Percentiles rank a stretch among this genome's conserved stretches.
phyloP scores from a whole-genome alignment of 352 stramenopile genomes.

The Phytophthora colocasiae region DNA sequence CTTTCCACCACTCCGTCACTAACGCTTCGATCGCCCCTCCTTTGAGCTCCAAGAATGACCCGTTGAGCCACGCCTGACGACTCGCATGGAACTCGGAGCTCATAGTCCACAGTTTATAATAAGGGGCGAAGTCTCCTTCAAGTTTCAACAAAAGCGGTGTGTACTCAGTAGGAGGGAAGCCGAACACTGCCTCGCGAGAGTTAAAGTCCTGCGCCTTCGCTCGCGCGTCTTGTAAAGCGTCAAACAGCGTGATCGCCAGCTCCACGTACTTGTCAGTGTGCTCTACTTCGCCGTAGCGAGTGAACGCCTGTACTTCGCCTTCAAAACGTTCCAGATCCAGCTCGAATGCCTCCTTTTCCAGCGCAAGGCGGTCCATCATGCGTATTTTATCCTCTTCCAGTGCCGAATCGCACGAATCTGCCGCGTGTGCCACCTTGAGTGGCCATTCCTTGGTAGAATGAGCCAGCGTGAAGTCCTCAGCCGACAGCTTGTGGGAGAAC shows the following conservation, averaged over 20 bases:
- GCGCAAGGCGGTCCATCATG: slow-evolving; percentile 94
- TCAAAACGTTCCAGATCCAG: slow-evolving; percentile 90
- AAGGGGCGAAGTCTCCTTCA: slow-evolving; percentile 88
- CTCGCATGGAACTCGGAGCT: slow-evolving; percentile 94
- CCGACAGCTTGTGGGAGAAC: slow-evolving; percentile 87
- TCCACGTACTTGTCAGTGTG: slow-evolving; percentile 93
- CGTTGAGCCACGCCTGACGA: slow-evolving; percentile 92
- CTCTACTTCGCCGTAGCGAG: slow-evolving; percentile 88
- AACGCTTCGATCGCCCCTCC: slow-evolving; percentile 88
- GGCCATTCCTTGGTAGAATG: slow-evolving; percentile 92
- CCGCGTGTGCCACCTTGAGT: slow-evolving; percentile 78
- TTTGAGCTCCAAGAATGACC: slow-evolving; percentile 92
- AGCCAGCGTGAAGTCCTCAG: slow-evolving; percentile 90
- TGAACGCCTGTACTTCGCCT: slow-evolving; percentile 88
- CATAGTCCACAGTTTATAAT: slow-evolving; percentile 97
- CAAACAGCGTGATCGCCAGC: slow-evolving; percentile 85
- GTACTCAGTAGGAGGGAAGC: slow-evolving; percentile 94
- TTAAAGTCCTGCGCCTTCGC: slow-evolving; percentile 94
- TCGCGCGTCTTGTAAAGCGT: slow-evolving; percentile 92
- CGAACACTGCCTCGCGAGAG: slow-evolving; percentile 92
- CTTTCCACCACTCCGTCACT: slow-evolving; percentile 95
- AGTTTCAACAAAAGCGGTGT: slow-evolving; percentile 80
- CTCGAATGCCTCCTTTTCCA: slow-evolving; percentile 92
- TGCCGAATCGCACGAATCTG: slow-evolving; percentile 87
- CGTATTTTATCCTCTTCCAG: slow-evolving; percentile 93